These are phyloP conservation scores for Russula sp. DNA, from an alignment of 768 basidiomycete genomes.

Conservation along the genomic window DNA sequence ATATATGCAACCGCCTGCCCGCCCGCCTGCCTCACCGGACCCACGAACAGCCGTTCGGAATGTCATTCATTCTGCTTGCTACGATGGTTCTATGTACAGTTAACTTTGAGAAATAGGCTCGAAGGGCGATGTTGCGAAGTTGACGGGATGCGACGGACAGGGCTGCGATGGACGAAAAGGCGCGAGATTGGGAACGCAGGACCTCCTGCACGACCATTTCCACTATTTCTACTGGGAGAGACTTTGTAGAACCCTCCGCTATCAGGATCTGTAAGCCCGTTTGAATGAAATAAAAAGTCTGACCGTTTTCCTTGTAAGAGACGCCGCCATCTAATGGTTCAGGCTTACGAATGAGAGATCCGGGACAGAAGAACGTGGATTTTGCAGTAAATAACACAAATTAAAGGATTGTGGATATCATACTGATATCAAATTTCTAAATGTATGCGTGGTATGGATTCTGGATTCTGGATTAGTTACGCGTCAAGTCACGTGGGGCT, in stretches of 20 bases:
- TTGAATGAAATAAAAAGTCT: neutral
- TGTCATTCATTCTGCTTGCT: slow-evolving; percentile 21
- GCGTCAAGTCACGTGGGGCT: slow-evolving; percentile 9
- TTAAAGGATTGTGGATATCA: neutral
- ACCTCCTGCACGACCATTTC: slow-evolving; percentile 32
- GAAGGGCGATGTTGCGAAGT: slow-evolving; percentile 35
- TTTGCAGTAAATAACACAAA: neutral
- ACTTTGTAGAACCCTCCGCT: neutral
- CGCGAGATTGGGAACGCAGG: slow-evolving; percentile 22
- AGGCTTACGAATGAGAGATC: neutral
- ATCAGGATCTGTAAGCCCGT: neutral
- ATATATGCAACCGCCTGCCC: slow-evolving; percentile 19
- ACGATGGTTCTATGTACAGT: slow-evolving; percentile 29
- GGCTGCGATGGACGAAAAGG: slow-evolving; percentile 33
- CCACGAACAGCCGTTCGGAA: slow-evolving; percentile 33
- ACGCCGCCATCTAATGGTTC: neutral
- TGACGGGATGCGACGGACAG: slow-evolving; percentile 35
- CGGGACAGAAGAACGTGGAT: neutral
- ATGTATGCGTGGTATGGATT: neutral
- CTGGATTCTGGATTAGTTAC: neutral
- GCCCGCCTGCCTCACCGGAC: slow-evolving; percentile 32
- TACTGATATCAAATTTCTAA: neutral
- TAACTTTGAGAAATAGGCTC: slow-evolving; percentile 34
- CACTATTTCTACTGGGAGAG: slow-evolving; percentile 33
- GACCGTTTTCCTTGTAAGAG: neutral